phyloP scores from a whole-genome alignment of 352 stramenopile species.

The Phytophthora kernoviae region DNA sequence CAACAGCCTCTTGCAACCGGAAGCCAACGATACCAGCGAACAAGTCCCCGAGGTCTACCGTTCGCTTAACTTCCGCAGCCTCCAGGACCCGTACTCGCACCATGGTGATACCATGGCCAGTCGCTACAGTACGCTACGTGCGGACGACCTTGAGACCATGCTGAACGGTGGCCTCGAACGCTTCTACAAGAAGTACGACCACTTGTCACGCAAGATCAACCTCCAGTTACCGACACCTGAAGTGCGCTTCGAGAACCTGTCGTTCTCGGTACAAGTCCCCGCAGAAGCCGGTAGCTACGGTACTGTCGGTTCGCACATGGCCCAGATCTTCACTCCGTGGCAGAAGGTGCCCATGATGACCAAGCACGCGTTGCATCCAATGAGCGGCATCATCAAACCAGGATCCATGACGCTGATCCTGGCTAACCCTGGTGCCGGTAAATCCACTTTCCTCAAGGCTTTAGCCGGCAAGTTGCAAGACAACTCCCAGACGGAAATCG shows the following conservation, averaged over 20 bases:
- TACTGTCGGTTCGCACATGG: constrained; percentile 62
- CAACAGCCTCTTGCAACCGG: constrained; percentile 35
- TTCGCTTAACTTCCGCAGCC: constrained; percentile 64
- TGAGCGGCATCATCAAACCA: constrained; percentile 87
- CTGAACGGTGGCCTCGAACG: constrained; percentile 87
- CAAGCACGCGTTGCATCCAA: constrained; percentile 64
- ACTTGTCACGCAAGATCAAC: constrained; percentile 61
- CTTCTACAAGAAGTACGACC: constrained; percentile 78
- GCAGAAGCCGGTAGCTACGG: constrained; percentile 43
- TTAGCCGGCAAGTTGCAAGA: constrained; percentile 62
- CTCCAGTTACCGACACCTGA: constrained; percentile 58
- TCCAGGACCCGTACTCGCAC: constrained; percentile 64
- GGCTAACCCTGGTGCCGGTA: constrained; percentile 73
- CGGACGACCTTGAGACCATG: constrained; percentile 49
- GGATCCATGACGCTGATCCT: constrained; percentile 66
- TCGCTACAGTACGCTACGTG: constrained; percentile 53
- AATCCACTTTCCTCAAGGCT: constrained; percentile 81
- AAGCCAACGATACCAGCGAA: constrained; percentile 32
- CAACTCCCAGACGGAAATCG: constrained; percentile 46
- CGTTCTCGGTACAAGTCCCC: constrained; percentile 55
- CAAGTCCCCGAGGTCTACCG: constrained; percentile 67
- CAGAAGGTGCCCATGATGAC: constrained; percentile 41
- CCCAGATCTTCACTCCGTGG: constrained; percentile 56
- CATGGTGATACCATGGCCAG: constrained; percentile 40
- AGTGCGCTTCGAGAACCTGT: constrained; percentile 71